phyloP scores from a whole-genome alignment of 225 moss, liverwort and hornwort species.

The Polytrichum formosum region DNA sequence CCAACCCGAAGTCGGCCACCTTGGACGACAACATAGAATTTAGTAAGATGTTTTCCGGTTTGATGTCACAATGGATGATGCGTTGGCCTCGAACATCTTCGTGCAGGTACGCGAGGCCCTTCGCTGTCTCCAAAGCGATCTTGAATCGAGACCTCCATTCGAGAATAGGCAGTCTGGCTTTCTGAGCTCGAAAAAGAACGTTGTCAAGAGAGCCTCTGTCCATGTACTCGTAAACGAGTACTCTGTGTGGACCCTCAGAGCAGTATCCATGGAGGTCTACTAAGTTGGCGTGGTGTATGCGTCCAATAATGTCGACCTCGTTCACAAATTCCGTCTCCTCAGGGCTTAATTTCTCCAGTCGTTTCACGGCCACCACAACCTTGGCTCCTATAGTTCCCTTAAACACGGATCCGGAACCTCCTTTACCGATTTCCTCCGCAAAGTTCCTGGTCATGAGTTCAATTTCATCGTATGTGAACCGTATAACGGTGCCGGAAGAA shows the following conservation, averaged over 20 bases:
- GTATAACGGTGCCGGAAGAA: not conserved
- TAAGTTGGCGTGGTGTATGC: constrained; percentile 38
- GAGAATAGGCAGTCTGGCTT: constrained; percentile 19
- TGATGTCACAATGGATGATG: constrained; percentile 41
- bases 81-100: constrained; percentile 26
- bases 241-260: constrained; percentile 19
- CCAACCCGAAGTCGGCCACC: constrained; percentile 37
- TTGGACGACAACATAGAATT: constrained; percentile 35
- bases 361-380: constrained; percentile 40
- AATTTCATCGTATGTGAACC: constrained; percentile 5
- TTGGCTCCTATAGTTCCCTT: constrained; percentile 28
- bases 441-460: constrained; percentile 8
- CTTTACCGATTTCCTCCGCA: constrained; percentile 22
- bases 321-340: constrained; percentile 31
- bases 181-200: constrained; percentile 28
- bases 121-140: constrained; percentile 41
- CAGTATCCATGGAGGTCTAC: constrained; percentile 37
- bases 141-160: constrained; percentile 42
- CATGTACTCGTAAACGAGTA: constrained; percentile 40
- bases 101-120: constrained; percentile 40
- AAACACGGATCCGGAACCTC: constrained; percentile 33
- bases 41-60: constrained; percentile 41
- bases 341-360: constrained; percentile 24
- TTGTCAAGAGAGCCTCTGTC: constrained; percentile 41
- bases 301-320: constrained; percentile 33